phyloP scores from a whole-genome alignment of 73 alveolate species.

The Uronychia setigera region DNA sequence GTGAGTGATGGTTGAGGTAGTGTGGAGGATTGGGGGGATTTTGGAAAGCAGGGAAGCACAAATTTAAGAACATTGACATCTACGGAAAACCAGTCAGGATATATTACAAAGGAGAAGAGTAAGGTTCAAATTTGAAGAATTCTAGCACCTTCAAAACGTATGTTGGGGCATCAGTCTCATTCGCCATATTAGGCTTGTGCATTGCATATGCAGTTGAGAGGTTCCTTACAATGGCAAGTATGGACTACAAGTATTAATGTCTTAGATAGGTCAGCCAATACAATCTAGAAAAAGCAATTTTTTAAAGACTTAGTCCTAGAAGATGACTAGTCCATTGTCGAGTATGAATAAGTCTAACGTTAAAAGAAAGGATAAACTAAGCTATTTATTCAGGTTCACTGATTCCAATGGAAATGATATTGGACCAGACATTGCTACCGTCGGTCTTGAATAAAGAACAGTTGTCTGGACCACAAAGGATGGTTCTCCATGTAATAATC shows the following conservation, averaged over 20 bases:
- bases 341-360: background rate
- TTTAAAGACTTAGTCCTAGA: background rate
- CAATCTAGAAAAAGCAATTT: background rate
- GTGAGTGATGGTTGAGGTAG: conserved; percentile 4
- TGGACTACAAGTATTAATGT: background rate
- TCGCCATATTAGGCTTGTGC: background rate
- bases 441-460: background rate
- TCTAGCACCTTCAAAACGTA: background rate
- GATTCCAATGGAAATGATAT: background rate
- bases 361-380: background rate
- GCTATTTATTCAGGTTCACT: background rate
- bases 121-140: too few species aligned
- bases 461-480: background rate
- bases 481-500: background rate
- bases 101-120: background rate
- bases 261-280: background rate
- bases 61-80: background rate
- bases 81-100: background rate
- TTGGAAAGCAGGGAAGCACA: background rate
- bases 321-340: too few species aligned
- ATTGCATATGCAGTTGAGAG: background rate
- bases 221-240: background rate
- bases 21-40: conserved; percentile 1
- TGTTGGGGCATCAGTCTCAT: background rate
- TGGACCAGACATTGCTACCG: background rate